These are phyloP conservation scores for Corrigiola litoralis DNA, from an alignment of 179 eudicot species.

Conservation along the genomic window DNA sequence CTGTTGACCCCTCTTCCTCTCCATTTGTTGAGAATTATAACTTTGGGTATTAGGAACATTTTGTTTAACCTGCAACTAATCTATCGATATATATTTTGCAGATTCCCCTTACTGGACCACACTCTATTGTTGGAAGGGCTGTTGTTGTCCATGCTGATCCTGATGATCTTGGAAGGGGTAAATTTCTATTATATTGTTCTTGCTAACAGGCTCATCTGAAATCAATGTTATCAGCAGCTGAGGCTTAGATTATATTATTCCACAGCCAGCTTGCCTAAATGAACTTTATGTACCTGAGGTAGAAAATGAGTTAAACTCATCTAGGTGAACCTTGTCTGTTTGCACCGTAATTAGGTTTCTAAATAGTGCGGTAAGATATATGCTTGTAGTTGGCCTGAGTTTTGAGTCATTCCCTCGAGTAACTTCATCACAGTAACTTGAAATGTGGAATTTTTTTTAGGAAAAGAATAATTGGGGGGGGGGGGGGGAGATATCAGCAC, in stretches of 20 bases:
- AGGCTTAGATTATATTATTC: background rate
- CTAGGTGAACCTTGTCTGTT: background rate
- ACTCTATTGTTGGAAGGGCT: conserved; percentile 86
- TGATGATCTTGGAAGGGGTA: conserved; percentile 94
- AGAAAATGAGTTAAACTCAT: background rate
- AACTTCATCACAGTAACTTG: too few species aligned
- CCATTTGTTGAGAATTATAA: background rate
- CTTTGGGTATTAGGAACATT: background rate
- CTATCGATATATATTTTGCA: conserved; percentile 19
- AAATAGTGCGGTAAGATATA: too few species aligned
- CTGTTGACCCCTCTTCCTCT: background rate
- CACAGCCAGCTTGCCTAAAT: background rate
- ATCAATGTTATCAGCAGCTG: background rate
- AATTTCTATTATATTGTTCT: background rate
- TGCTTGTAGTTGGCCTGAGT: too few species aligned
- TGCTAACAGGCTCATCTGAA: background rate
- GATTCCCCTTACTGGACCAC: conserved; percentile 76
- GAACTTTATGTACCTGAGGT: too few species aligned
- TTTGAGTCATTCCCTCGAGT: too few species aligned
- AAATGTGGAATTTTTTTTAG: too few species aligned
- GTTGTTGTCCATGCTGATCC: conserved; percentile 94
- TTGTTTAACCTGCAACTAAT: background rate
- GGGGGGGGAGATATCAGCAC: too few species aligned
- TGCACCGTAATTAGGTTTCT: too few species aligned
- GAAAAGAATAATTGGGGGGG: too few species aligned